Conservation (phyloP, 306 rosid species). For the Dryas drummondii region DNA sequence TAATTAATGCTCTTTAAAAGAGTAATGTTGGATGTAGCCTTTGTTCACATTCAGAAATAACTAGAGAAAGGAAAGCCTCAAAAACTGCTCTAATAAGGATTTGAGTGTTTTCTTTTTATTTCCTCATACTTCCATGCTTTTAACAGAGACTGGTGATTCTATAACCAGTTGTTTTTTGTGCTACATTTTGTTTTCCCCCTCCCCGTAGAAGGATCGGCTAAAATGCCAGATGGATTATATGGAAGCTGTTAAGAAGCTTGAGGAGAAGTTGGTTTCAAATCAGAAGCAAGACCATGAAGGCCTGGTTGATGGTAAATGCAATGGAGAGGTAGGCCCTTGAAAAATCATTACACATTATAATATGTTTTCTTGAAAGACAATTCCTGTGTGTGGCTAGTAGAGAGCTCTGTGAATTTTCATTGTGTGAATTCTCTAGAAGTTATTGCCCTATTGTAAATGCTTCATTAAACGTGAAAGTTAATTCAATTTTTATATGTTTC, state of each 20-base stretch:
- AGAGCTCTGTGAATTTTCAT: neutral
- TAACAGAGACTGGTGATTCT: neutral
- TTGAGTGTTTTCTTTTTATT: neutral
- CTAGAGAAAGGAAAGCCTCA: neutral
- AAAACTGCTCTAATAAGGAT: neutral
- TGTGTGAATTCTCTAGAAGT: neutral
- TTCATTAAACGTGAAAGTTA: neutral
- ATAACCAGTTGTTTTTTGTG: neutral
- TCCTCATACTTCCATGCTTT: neutral
- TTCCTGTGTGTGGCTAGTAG: neutral
- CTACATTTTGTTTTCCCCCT: constrained; percentile 19
- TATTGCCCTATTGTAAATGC: neutral
- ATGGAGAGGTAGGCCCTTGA: constrained; percentile 58
- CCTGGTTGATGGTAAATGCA: constrained; percentile 34
- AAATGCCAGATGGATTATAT: constrained; percentile 96
- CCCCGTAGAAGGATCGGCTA: constrained; percentile 75
- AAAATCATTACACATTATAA: constrained; percentile 14
- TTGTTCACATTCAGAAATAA: neutral
- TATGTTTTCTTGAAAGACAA: constrained; percentile 12
- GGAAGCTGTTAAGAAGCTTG: constrained; percentile 92
- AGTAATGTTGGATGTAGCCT: neutral
- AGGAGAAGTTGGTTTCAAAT: constrained; percentile 86
- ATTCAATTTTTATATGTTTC: no score
- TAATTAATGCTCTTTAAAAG: neutral
- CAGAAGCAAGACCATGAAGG: constrained; percentile 49